Evolutionary conservation across 371 early-diverging fungal genomes (phyloP), one percentile per base, ranked within the genome.

Genomic region (Mucor circinelloides): DNA sequence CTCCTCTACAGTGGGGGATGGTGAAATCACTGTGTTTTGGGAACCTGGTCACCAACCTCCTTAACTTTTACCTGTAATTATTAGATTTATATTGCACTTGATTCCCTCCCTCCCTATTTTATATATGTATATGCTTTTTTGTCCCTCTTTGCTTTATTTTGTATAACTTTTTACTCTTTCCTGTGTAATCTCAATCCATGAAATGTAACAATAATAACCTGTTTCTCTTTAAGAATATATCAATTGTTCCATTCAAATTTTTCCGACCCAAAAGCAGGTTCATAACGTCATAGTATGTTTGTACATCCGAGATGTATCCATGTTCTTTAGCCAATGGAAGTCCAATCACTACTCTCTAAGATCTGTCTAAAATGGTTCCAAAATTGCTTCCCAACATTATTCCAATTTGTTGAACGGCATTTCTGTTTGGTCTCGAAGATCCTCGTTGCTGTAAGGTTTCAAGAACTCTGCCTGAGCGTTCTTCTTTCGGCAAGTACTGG

Each of bases 11-110:
- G 25, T 78, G 8, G 75, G 67, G 0, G 78, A 78, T 62, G 79
- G 79, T 17, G 76, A 76, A 40, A 79, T 79, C 31, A 79, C 79
- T 44, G 70, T 79, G n/a, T 67, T 62, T 70, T 78, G 67, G 60
- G 68, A 74, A 50, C 56, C 66, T 42, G 27, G 27, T 27, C 50
- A 25, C 23, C 58, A 55, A 13, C 46, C 61, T 60, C 61, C 46
- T 19, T 60, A 30, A 44, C 52, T 4, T 50, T 52, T 52, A 52
- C 27, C 52, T 52, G 52, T 52, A 52, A 13, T 27, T 52, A 52
- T 27, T 52, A 52, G 25, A 52, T 52, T 52, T 52, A 52, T 27
- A 52, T 52, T 52, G 15, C 27, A 52, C 52, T 52, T 52, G 23
- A 52, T 40, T 40, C 40, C 40, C 40, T 13, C 36, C 25, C 25